These are phyloP conservation scores for Tylopilus felleus DNA, from an alignment of 768 basidiomycete genomes.

Conservation along the genomic window DNA sequence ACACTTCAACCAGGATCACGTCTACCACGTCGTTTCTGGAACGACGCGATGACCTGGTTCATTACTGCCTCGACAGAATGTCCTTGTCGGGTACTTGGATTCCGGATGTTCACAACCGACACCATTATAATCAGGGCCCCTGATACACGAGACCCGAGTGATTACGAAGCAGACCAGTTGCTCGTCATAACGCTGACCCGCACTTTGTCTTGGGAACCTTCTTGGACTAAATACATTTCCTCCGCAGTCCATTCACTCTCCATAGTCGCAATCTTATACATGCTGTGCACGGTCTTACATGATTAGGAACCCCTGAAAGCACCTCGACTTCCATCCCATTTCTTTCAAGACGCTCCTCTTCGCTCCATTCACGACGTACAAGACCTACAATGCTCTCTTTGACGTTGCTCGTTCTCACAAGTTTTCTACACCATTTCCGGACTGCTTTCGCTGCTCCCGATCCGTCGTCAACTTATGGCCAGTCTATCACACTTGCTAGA, in stretches of 20 bases:
- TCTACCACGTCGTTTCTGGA: no score
- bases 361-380: background rate
- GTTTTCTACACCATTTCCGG: constrained; percentile 14
- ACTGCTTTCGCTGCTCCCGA: constrained; percentile 17
- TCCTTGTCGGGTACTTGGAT: no score
- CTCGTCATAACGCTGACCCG: background rate
- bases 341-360: background rate
- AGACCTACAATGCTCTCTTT: constrained; percentile 15
- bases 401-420: constrained; percentile 4
- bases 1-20: no score
- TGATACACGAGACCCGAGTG: background rate
- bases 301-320: constrained; percentile 2
- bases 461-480: constrained; percentile 4
- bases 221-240: background rate
- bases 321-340: background rate
- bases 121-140: background rate
- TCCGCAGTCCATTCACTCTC: constrained; percentile 4
- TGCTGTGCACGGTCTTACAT: background rate
- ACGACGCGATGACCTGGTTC: no score
- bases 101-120: background rate
- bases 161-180: constrained; percentile 3
- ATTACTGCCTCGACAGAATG: background rate
- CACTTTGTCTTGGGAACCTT: background rate
- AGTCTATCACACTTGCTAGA: constrained; percentile 24
- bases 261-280: background rate